phyloP scores from a whole-genome alignment of 2,329 filamentous ascomycete genomes.

The Stromatinia cepivora region DNA sequence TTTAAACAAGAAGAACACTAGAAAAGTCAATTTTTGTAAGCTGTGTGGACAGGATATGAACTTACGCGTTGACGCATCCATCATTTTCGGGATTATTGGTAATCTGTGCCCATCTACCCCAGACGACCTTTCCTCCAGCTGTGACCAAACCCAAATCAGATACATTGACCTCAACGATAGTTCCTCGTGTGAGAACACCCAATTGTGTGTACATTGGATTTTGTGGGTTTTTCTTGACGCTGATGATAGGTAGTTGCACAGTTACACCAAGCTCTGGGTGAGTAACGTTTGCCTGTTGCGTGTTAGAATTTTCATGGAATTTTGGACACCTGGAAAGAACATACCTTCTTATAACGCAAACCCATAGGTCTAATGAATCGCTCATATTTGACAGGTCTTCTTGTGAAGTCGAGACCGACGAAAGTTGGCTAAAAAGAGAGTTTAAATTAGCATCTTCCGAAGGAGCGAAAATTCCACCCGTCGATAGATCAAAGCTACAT shows the following conservation, averaged over 20 bases:
- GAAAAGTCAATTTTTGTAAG: not conserved
- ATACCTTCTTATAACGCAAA: constrained; percentile 72
- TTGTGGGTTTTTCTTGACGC: constrained; percentile 81
- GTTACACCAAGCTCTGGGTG: constrained; percentile 81
- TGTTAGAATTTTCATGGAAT: not conserved
- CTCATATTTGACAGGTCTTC: constrained; percentile 74
- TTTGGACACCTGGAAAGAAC: not conserved
- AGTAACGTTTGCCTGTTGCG: constrained; percentile 55
- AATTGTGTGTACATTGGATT: constrained; percentile 90
- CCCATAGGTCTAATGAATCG: constrained; percentile 75
- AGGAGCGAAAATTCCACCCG: not conserved
- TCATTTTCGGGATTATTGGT: constrained; percentile 42
- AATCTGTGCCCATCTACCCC: constrained; percentile 81
- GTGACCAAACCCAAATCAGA: constrained; percentile 89
- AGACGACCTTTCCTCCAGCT: constrained; percentile 87
- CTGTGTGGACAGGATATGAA: not conserved
- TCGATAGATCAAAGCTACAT: not conserved
- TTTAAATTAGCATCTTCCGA: not conserved
- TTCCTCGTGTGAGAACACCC: constrained; percentile 85
- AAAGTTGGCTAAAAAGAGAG: constrained; percentile 62
- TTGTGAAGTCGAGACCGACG: constrained; percentile 79
- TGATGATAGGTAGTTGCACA: constrained; percentile 76
- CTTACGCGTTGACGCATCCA: constrained; percentile 34
- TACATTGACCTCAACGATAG: constrained; percentile 88
- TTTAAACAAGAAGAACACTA: constrained; percentile 35